These are phyloP conservation scores for Byssochlamys sp. DNA, from an alignment of 2,329 filamentous ascomycete species.

Conservation along the genomic window DNA sequence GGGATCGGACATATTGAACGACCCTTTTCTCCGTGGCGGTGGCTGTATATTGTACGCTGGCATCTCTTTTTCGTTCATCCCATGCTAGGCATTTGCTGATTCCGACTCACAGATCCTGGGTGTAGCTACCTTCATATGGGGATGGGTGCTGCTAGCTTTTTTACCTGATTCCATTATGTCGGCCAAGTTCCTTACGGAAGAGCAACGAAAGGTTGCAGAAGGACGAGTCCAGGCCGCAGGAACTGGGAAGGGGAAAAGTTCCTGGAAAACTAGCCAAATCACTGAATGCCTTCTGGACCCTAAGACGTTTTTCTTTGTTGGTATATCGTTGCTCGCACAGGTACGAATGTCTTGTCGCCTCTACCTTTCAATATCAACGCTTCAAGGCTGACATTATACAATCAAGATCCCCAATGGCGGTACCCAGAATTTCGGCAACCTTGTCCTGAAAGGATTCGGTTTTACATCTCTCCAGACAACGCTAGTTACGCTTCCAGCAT, in stretches of 20 bases:
- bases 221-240: neutral
- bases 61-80: neutral
- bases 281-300: constrained; percentile 48
- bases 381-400: neutral
- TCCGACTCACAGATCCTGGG: neutral
- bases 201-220: neutral
- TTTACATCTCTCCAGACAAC: constrained; percentile 47
- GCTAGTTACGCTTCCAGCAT: constrained; percentile 47
- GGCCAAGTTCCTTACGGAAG: neutral
- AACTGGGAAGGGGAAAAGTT: neutral
- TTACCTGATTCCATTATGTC: neutral
- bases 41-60: neutral
- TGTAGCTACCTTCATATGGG: neutral
- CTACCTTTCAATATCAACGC: neutral
- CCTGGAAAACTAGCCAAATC: constrained; percentile 45
- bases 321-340: constrained; percentile 41
- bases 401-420: constrained; percentile 53
- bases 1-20: neutral
- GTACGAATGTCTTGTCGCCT: constrained; percentile 1
- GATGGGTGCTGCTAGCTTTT: neutral
- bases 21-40: neutral
- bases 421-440: constrained; percentile 50
- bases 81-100: neutral
- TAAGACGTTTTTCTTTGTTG: constrained; percentile 52
- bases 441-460: constrained; percentile 48